phyloP scores from a whole-genome alignment of 768 basidiomycete genomes.

The Phaffia australis region DNA sequence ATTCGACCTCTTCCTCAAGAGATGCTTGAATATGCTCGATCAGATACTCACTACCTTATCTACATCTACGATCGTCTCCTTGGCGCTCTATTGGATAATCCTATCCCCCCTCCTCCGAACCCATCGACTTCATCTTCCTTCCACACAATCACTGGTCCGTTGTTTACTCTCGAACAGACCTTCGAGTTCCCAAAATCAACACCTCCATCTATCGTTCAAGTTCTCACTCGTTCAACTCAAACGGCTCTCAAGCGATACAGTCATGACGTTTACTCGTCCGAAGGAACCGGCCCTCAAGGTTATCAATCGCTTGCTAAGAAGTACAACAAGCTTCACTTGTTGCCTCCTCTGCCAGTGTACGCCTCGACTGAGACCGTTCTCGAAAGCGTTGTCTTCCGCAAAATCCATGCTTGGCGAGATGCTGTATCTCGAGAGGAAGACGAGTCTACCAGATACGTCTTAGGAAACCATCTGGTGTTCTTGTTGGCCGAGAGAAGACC shows the following conservation, averaged over 20 bases:
- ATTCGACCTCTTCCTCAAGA: constrained; percentile 81
- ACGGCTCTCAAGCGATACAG: constrained; percentile 64
- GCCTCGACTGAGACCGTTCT: background rate
- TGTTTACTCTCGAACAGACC: constrained; percentile 17
- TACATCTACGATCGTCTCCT: constrained; percentile 86
- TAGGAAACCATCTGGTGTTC: constrained; percentile 65
- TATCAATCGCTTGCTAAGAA: constrained; percentile 69
- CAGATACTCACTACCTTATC: constrained; percentile 90
- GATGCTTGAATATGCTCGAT: constrained; percentile 85
- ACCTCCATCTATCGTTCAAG: constrained; percentile 35
- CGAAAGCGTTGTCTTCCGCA: constrained; percentile 54
- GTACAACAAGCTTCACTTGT: constrained; percentile 58
- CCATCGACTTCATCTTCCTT: constrained; percentile 11
- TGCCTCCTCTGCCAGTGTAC: background rate
- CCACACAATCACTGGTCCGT: constrained; percentile 25
- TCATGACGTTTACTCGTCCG: constrained; percentile 57
- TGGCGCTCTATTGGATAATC: constrained; percentile 55
- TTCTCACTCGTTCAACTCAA: constrained; percentile 60
- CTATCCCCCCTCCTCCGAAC: constrained; percentile 16
- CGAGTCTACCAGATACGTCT: constrained; percentile 58
- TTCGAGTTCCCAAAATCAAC: background rate
- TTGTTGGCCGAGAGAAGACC: constrained; percentile 48
- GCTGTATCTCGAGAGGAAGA: constrained; percentile 66
- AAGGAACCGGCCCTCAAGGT: constrained; percentile 57
- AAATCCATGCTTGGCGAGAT: constrained; percentile 77